A percentile compares a stretch with the other conserved stretches of the same genome.
phyloP scores from a whole-genome alignment of 495 filamentous ascomycete species.

The Hypomontagnella submonticulosa region DNA sequence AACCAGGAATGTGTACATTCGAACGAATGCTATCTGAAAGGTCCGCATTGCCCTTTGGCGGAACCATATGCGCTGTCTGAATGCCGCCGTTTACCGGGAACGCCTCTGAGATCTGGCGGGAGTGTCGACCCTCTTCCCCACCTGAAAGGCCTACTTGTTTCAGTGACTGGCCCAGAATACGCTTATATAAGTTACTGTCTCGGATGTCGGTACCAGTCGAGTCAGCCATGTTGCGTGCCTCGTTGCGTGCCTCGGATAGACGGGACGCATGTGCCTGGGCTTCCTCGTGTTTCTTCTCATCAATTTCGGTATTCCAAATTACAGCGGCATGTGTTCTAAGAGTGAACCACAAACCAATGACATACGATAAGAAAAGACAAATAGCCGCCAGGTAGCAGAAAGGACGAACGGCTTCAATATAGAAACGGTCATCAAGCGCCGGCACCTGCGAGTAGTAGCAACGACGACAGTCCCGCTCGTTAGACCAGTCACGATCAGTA shows the following conservation, averaged over 20 bases:
- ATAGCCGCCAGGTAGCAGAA: conserved; percentile 90
- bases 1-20: conserved; percentile 68
- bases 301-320: conserved; percentile 90
- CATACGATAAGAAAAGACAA: conserved; percentile 90
- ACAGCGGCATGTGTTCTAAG: conserved; percentile 94
- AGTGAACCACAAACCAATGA: conserved; percentile 96
- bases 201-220: conserved; percentile 68
- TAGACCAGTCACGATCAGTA: conserved; percentile 53
- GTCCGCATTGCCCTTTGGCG: conserved; percentile 68
- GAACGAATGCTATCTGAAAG: conserved; percentile 51
- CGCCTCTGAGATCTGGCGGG: conserved; percentile 56
- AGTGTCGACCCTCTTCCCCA: conserved; percentile 56
- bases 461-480: conserved; percentile 77
- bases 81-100: conserved; percentile 44
- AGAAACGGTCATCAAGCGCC: conserved; percentile 88
- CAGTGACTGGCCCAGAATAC: conserved; percentile 89
- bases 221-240: conserved; percentile 56
- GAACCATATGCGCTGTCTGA: conserved; percentile 74
- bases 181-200: conserved; percentile 90
- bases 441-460: conserved; percentile 94
- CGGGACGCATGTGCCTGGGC: conserved; percentile 47
- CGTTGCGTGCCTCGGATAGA: conserved; percentile 57
- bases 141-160: conserved; percentile 76
- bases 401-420: conserved; percentile 86
- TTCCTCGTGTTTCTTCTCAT: conserved; percentile 79